Evolutionary conservation across 352 stramenopile species (phyloP), one percentile per base, ranked within the genome.

Genomic region (Phytophthora crassamura): DNA sequence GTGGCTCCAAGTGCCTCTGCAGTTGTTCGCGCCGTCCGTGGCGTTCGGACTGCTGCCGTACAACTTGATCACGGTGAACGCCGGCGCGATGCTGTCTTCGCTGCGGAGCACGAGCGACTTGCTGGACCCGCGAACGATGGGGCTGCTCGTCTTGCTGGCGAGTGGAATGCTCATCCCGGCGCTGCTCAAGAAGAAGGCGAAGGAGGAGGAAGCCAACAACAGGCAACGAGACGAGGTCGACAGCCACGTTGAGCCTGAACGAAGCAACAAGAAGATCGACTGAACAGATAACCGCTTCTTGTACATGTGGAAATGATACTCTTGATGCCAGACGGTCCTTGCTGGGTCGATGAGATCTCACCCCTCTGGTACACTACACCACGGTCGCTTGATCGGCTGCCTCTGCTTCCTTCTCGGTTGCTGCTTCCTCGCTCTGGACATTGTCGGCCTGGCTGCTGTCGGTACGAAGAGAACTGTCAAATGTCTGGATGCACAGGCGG

Each of bases 11-110:
- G 82, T 95, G 46, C 84, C 85, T 38, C 60, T 94, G 16, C 67
- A 58, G 30, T 53, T 88, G 20, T 95, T 95, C 54, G 80, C 84
- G 11, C 78, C 81, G 8, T 80, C 77, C 1, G 84, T 92, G 33
- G 61, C 86, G 6, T 18, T 94, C 8, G 87, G 87, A 2, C 74
- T 95, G 49, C 69, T 94, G 68, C 85, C 86, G 18, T 94, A 94
- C 73, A 94, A 93, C 64, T 90, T 91, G 42, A 80, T 93, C 52
- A 94, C 86, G 15, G 84, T 92, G 7, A 72, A 94, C 52, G 86
- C 86, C 1, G 86, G 86, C 15, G 81, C 78, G 8, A 91, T 92
- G 85, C 60, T 95, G 10, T 88, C 83, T 22, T 84, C 76, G n/a
- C 72, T 95, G 30, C 52, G 57, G 30, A 88, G 76, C 54, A 87